Evolutionary conservation across 2,329 filamentous ascomycete species (phyloP).

Genomic region (Incumbomyces lentus): DNA sequence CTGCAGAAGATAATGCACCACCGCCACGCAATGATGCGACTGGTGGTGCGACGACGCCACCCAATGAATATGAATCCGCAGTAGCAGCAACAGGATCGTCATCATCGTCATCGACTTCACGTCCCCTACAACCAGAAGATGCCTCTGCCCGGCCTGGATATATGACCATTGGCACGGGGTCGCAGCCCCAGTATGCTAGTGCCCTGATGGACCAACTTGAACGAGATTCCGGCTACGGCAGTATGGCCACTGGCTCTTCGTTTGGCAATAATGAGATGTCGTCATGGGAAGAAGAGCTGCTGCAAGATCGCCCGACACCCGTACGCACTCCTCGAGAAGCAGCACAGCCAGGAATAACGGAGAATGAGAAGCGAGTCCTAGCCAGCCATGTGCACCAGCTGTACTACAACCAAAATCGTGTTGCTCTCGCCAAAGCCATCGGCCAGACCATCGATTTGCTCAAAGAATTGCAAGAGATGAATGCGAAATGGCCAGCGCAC

Average conservation of each 20-base stretch:
- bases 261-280: slow-evolving; percentile 32
- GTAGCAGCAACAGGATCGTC: no score
- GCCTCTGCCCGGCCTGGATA: slow-evolving; percentile 48
- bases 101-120: not conserved
- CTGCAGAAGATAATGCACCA: not conserved
- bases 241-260: slow-evolving; percentile 55
- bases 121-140: no score
- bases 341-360: slow-evolving; percentile 42
- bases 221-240: slow-evolving; percentile 85
- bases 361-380: slow-evolving; percentile 57
- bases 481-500: slow-evolving; percentile 83
- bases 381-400: slow-evolving; percentile 84
- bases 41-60: no score
- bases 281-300: slow-evolving; percentile 46
- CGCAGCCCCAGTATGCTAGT: slow-evolving; percentile 69
- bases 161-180: slow-evolving; percentile 79
- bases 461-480: slow-evolving; percentile 76
- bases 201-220: slow-evolving; percentile 73
- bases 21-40: slow-evolving; percentile 6
- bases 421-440: slow-evolving; percentile 77
- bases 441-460: slow-evolving; percentile 75
- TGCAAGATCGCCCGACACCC: slow-evolving; percentile 49
- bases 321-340: slow-evolving; percentile 42
- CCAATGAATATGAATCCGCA: no score
- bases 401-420: slow-evolving; percentile 69